phyloP scores from a whole-genome alignment of 169 alveolate genomes.

The Besnoitia besnoiti region DNA sequence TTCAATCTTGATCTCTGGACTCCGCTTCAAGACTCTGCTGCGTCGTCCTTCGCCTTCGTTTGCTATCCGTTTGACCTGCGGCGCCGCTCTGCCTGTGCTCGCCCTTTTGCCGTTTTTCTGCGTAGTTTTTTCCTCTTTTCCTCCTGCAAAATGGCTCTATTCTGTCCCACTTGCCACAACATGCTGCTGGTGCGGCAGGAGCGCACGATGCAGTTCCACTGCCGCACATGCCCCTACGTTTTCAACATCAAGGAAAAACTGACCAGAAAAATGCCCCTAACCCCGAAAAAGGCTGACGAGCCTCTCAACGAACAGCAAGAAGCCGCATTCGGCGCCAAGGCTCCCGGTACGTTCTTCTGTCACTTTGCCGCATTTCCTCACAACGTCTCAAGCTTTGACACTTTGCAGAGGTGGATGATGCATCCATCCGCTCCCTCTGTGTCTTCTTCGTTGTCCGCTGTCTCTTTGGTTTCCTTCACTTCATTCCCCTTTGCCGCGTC shows the following conservation, averaged over 20 bases:
- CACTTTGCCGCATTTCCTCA: too few species aligned
- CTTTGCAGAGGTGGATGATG: too few species aligned
- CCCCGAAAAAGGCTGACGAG: slow-evolving; percentile 68
- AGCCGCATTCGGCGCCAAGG: slow-evolving; percentile 48
- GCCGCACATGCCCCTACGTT: slow-evolving; percentile 89
- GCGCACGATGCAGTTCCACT: slow-evolving; percentile 72
- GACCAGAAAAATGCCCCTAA: slow-evolving; percentile 61
- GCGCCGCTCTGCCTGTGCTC: not conserved
- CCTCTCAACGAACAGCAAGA: slow-evolving; percentile 50
- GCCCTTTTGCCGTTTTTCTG: not conserved
- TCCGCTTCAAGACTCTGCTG: not conserved
- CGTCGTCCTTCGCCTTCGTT: not conserved
- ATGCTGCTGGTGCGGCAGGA: slow-evolving; percentile 52
- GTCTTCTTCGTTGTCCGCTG: too few species aligned
- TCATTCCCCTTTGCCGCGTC: too few species aligned
- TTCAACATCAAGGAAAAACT: slow-evolving; percentile 73
- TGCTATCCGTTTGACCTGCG: not conserved
- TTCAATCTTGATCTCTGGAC: not conserved
- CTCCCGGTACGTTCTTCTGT: slow-evolving; percentile 56
- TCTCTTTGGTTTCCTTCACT: too few species aligned
- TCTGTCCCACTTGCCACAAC: slow-evolving; percentile 68
- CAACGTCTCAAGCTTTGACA: too few species aligned
- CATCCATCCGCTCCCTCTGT: too few species aligned
- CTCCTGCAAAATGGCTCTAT: slow-evolving; percentile 43
- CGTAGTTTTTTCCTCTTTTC: not conserved